Conservation (phyloP, 1,284 basidiomycete genomes). For the Leucoagaricus sp. region DNA sequence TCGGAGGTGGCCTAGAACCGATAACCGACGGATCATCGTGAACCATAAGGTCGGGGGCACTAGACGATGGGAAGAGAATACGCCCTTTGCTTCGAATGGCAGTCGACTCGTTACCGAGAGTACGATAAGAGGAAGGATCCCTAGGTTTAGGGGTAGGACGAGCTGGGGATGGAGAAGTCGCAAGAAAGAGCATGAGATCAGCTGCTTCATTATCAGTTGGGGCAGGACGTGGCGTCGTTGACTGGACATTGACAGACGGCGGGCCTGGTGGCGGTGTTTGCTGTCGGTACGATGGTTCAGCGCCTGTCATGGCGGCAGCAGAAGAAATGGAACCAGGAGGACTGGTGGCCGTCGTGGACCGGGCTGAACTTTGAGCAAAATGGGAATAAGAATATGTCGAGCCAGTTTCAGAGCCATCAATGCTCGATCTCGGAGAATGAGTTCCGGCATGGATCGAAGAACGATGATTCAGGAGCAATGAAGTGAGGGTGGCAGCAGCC, state of each 20-base stretch:
- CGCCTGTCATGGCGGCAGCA: conserved; percentile 23
- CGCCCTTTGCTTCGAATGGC: conserved; percentile 48
- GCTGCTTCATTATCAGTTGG: conserved; percentile 56
- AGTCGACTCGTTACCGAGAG: conserved; percentile 48
- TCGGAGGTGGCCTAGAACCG: conserved; percentile 24
- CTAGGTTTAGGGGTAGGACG: conserved; percentile 54
- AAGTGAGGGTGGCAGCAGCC: conserved; percentile 76
- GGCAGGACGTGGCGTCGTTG: conserved; percentile 8
- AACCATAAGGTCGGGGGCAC: conserved; percentile 64
- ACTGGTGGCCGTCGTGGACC: conserved; percentile 36
- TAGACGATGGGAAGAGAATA: conserved; percentile 3
- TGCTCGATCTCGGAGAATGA: conserved; percentile 67
- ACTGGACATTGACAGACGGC: conserved; percentile 10
- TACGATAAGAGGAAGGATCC: conserved; percentile 55
- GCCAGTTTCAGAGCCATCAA: conserved; percentile 60
- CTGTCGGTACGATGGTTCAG: conserved; percentile 28
- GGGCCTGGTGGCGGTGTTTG: conserved; percentile 31
- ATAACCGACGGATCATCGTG: conserved; percentile 35
- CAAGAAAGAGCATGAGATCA: conserved; percentile 76
- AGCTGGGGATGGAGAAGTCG: conserved; percentile 79
- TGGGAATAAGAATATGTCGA: conserved; percentile 59
- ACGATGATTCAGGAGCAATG: conserved; percentile 63
- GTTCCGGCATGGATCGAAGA: conserved; percentile 56
- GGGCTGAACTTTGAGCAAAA: conserved; percentile 63
- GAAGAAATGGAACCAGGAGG: conserved; percentile 34